A percentile compares a stretch with the other conserved stretches of the same genome.
phyloP scores from a whole-genome alignment of 208 protist species.

The Wallacemonas sp. region DNA sequence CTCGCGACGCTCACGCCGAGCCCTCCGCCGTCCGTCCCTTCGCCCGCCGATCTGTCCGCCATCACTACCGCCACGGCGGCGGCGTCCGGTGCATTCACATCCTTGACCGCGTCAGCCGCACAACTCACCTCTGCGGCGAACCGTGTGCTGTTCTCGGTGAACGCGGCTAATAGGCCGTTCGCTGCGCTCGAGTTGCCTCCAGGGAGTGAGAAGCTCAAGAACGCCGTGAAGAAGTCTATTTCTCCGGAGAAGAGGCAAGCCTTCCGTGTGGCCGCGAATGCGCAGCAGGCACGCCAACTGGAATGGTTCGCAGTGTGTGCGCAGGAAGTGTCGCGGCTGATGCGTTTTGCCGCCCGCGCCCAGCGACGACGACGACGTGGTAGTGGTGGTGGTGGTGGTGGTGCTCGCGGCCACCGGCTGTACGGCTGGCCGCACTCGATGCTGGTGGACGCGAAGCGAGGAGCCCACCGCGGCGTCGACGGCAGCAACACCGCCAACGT shows the following conservation, averaged over 20 bases:
- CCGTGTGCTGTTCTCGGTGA: neutral
- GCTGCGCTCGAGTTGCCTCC: constrained; percentile 29
- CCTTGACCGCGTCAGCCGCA: neutral
- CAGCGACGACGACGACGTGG: neutral
- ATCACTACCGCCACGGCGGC: neutral
- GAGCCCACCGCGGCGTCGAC: no score
- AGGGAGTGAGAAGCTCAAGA: constrained; percentile 40
- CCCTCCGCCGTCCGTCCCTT: neutral
- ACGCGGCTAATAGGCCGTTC: constrained; percentile 11
- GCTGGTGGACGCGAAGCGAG: neutral
- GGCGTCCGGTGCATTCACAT: no score
- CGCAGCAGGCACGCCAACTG: neutral
- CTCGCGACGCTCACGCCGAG: neutral
- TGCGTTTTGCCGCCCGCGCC: neutral
- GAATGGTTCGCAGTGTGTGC: neutral
- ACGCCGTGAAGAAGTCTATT: constrained; percentile 25
- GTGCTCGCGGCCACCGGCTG: neutral
- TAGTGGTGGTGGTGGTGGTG: neutral
- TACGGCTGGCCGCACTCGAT: neutral
- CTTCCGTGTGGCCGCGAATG: constrained; percentile 23
- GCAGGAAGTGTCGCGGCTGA: constrained; percentile 5
- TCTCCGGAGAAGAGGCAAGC: constrained; percentile 28
- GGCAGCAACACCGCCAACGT: neutral
- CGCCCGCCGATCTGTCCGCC: neutral
- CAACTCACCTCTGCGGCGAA: neutral